Evolutionary conservation across 495 filamentous ascomycete species (phyloP).

Genomic region (Annulohypoxylon stygium): DNA sequence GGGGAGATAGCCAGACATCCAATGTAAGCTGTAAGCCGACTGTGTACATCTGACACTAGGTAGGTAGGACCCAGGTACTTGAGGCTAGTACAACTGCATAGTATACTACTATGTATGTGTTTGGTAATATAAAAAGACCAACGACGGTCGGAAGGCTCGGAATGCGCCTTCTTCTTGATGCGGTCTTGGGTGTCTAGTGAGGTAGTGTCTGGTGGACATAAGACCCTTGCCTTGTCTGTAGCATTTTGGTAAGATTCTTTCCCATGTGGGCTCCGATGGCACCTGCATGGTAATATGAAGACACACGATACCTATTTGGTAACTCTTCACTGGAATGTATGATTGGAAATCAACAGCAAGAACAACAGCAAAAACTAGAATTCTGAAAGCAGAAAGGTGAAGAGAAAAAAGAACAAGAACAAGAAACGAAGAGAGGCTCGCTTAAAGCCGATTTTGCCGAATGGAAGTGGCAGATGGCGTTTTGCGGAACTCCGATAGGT

Average conservation of each 20-base stretch:
- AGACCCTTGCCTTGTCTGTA: conserved; percentile 13
- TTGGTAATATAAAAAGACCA: conserved; percentile 1
- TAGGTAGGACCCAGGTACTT: not conserved
- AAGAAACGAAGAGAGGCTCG: not conserved
- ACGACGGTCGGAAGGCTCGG: conserved; percentile 39
- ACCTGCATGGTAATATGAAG: conserved; percentile 12
- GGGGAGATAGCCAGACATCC: not conserved
- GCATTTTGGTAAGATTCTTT: conserved; percentile 20
- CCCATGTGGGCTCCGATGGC: conserved; percentile 30
- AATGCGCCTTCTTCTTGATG: conserved; percentile 7
- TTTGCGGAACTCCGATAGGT: conserved; percentile 14
- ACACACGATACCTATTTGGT: not conserved
- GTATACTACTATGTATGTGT: conserved; percentile 1
- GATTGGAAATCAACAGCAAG: not conserved
- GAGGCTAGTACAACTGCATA: not conserved
- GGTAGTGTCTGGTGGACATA: conserved; percentile 12
- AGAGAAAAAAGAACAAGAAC: not conserved
- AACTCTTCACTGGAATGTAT: not conserved
- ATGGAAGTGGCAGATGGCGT: not conserved
- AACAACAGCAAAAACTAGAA: not conserved
- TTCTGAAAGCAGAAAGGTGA: not conserved
- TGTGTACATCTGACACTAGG: not conserved
- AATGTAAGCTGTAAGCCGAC: conserved; percentile 5
- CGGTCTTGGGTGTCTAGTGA: not conserved
- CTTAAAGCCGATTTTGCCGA: not conserved